These are phyloP conservation scores for Chaetomium fimeti DNA, from an alignment of 495 filamentous ascomycete genomes.

Conservation along the genomic window DNA sequence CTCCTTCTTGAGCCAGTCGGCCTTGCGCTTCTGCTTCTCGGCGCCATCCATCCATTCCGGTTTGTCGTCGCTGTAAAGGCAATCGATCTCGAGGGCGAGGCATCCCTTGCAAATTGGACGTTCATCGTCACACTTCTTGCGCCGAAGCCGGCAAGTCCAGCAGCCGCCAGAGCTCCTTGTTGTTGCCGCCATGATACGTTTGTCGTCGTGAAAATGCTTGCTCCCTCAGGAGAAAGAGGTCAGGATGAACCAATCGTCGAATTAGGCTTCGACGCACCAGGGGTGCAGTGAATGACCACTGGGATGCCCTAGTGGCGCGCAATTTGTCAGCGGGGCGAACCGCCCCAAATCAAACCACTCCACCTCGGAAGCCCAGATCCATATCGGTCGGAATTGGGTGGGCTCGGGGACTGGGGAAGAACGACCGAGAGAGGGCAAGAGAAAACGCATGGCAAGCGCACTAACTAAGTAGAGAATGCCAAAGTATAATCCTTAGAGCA, in stretches of 20 bases:
- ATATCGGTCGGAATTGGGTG: neutral
- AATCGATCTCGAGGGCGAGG: constrained; percentile 48
- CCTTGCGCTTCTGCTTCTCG: constrained; percentile 48
- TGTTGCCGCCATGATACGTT: constrained; percentile 26
- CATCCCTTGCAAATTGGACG: constrained; percentile 50
- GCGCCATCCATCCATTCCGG: constrained; percentile 60
- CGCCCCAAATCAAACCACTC: neutral
- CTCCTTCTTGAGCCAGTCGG: constrained; percentile 49
- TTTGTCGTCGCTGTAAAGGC: constrained; percentile 48
- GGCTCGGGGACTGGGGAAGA: too few relatives aligned
- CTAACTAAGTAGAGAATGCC: neutral
- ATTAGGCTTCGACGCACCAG: neutral
- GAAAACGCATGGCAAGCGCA: neutral
- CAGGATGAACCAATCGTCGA: too few relatives aligned
- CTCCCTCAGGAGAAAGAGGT: too few relatives aligned
- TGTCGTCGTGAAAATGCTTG: neutral
- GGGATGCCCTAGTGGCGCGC: neutral
- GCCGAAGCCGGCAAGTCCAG: constrained; percentile 58
- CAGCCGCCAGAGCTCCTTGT: constrained; percentile 48
- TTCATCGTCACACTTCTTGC: constrained; percentile 56
- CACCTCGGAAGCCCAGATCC: neutral
- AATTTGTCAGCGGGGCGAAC: neutral
- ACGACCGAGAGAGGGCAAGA: neutral
- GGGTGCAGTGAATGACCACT: neutral
- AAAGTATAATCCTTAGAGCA: neutral